Percentiles rank a stretch among this genome's conserved stretches.
phyloP scores from a whole-genome alignment of 1,284 basidiomycete genomes.

The Ceratobasidium sp. region DNA sequence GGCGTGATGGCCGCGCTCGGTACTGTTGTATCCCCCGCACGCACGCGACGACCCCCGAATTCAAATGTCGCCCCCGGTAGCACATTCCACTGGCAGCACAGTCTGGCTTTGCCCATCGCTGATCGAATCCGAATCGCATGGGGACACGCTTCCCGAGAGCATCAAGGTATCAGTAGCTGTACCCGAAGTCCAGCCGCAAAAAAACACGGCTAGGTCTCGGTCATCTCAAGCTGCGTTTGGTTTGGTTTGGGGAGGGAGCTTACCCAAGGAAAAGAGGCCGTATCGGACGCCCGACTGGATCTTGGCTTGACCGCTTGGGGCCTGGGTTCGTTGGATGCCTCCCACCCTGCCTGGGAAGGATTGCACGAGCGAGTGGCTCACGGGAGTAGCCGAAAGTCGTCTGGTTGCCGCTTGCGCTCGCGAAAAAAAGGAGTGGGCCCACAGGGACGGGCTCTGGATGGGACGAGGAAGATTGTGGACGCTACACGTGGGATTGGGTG shows the following conservation, averaged over 20 bases:
- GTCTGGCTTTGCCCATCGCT: slow-evolving; percentile 13
- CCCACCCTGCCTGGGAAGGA: slow-evolving; percentile 25
- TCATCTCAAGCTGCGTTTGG: slow-evolving; percentile 8
- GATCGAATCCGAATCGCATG: slow-evolving; percentile 30
- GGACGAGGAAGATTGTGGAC: neutral
- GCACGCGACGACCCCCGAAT: slow-evolving; percentile 34
- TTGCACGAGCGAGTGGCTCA: slow-evolving; percentile 12
- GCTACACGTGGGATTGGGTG: slow-evolving; percentile 22
- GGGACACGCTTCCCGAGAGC: slow-evolving; percentile 25
- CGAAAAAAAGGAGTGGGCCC: neutral
- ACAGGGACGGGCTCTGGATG: slow-evolving; percentile 14
- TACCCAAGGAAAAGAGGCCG: slow-evolving; percentile 3
- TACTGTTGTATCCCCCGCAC: neutral
- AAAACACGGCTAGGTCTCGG: slow-evolving; percentile 38
- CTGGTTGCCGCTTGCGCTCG: neutral
- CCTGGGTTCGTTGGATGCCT: neutral
- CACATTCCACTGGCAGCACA: neutral
- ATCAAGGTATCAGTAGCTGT: slow-evolving; percentile 1
- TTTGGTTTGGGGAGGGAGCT: slow-evolving; percentile 8
- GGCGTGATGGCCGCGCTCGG: slow-evolving; percentile 23
- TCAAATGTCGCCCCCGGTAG: neutral
- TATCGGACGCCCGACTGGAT: slow-evolving; percentile 25
- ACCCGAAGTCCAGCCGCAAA: slow-evolving; percentile 36
- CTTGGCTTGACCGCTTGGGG: slow-evolving; percentile 29
- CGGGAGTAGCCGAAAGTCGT: slow-evolving; percentile 16